Percentiles rank a stretch among this genome's conserved stretches.
Evolutionary conservation across 495 filamentous ascomycete species (phyloP).

Genomic region (Hypoxylon intermedium): DNA sequence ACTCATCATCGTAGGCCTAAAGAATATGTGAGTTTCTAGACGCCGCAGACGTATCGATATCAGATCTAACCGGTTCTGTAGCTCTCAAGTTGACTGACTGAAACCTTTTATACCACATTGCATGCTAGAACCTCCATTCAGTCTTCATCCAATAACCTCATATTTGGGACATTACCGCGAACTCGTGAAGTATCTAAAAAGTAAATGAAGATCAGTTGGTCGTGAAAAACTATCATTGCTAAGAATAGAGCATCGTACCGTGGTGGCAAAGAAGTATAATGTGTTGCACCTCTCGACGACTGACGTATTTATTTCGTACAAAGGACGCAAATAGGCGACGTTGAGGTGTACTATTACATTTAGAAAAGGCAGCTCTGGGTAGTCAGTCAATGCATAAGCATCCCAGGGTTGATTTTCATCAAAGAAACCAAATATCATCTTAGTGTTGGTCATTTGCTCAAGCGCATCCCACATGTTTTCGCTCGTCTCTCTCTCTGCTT

Average conservation of each 20-base stretch:
- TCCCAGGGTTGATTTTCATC: conserved; percentile 1
- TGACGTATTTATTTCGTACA: neutral
- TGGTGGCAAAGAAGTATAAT: neutral
- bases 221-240: neutral
- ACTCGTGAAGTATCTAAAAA: conserved; percentile 7
- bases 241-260: neutral
- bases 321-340: neutral
- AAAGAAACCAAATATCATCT: neutral
- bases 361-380: neutral
- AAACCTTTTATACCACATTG: neutral
- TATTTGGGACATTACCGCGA: neutral
- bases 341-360: neutral
- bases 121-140: conserved; percentile 11
- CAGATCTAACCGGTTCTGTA: conserved; percentile 12
- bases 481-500: neutral
- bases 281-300: neutral
- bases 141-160: neutral
- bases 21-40: neutral
- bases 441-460: neutral
- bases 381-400: neutral
- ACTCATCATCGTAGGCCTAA: conserved; percentile 8
- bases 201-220: neutral
- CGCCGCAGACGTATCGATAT: neutral
- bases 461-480: neutral
- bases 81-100: neutral